Conservation (phyloP, 345 rosid genomes). For the Noccaea caerulescens region DNA sequence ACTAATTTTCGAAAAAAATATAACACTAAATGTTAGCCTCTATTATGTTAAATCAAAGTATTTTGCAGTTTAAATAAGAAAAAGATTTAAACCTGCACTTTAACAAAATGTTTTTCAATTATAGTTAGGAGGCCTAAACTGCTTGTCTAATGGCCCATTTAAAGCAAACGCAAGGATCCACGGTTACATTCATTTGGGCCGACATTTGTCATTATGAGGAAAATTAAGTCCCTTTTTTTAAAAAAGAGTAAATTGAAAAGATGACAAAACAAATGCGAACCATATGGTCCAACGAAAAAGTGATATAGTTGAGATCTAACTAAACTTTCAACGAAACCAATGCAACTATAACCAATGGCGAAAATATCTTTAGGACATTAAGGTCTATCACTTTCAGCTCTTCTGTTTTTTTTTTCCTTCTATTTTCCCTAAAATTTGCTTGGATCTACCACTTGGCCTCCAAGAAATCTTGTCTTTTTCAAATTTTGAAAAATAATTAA, state of each 20-base stretch:
- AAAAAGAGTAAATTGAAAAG: not conserved
- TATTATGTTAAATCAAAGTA: too few species aligned
- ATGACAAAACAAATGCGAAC: constrained; percentile 20
- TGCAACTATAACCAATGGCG: constrained; percentile 2
- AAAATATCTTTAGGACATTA: constrained; percentile 25
- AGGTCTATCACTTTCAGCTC: constrained; percentile 37
- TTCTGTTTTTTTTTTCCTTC: not conserved
- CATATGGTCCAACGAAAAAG: constrained; percentile 19
- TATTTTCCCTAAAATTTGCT: not conserved
- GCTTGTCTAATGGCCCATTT: constrained; percentile 35
- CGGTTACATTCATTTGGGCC: constrained; percentile 30
- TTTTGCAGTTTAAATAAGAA: not conserved
- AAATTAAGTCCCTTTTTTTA: not conserved
- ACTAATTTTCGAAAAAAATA: too few species aligned
- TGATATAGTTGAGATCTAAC: constrained; percentile 27
- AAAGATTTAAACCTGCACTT: not conserved
- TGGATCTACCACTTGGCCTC: not conserved
- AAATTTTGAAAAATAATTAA: not conserved
- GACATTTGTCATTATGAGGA: not conserved
- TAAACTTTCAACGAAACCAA: constrained; percentile 14
- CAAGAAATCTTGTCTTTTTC: not conserved
- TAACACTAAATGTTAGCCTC: too few species aligned
- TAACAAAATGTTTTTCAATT: not conserved
- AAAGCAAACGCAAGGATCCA: constrained; percentile 11
- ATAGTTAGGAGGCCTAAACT: constrained; percentile 31